phyloP scores from a whole-genome alignment of 495 filamentous ascomycete species.

The Penicillium maclennaniae region DNA sequence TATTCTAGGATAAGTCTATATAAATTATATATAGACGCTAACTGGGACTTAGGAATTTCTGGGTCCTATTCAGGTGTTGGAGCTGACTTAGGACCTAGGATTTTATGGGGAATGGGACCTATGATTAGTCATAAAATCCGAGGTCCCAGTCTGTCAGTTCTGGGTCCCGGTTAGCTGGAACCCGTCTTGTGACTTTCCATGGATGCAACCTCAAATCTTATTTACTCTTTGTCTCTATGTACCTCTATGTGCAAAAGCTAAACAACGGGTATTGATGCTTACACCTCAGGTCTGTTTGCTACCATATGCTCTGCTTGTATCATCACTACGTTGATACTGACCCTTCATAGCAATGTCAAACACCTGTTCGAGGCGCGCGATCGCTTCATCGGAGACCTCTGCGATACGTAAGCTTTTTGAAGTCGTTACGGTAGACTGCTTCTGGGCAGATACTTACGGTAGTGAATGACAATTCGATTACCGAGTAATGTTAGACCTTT shows the following conservation, averaged over 20 bases:
- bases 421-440: background rate
- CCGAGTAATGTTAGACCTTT: constrained; percentile 40
- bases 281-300: constrained; percentile 8
- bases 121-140: too few relatives aligned
- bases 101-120: too few relatives aligned
- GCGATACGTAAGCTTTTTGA: constrained; percentile 25
- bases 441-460: constrained; percentile 33
- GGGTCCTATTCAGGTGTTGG: too few relatives aligned
- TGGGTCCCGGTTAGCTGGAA: too few relatives aligned
- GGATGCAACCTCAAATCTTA: constrained; percentile 8
- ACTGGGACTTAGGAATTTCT: too few relatives aligned
- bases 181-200: background rate
- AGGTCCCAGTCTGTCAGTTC: too few relatives aligned
- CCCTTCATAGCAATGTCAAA: constrained; percentile 41
- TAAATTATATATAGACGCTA: too few relatives aligned
- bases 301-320: constrained; percentile 39
- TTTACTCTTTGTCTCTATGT: background rate
- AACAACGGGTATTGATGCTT: background rate
- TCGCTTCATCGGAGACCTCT: constrained; percentile 46
- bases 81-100: too few relatives aligned
- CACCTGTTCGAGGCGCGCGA: constrained; percentile 36
- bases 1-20: too few relatives aligned
- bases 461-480: constrained; percentile 42
- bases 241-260: background rate
- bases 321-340: constrained; percentile 31